Percentiles rank a stretch among this genome's conserved stretches.
phyloP scores from a whole-genome alignment of 1,139 yeast genomes.

The Hyphopichia wangnamkhiaoensis region DNA sequence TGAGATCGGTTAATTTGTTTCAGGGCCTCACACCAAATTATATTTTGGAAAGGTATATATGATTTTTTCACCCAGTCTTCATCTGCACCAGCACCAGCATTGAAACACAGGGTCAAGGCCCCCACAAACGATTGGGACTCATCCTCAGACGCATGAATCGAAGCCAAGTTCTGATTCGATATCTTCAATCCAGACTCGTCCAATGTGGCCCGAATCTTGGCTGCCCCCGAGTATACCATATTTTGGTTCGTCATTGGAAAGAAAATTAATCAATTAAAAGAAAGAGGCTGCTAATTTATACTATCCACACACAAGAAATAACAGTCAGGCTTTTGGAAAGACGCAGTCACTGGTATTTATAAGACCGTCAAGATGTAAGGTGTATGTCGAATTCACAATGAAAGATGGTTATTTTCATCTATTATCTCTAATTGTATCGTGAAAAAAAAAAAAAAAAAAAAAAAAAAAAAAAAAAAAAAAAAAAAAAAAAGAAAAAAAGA shows the following conservation, averaged over 20 bases:
- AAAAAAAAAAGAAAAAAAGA: too few relatives aligned
- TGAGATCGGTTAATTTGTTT: background rate
- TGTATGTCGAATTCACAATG: too few relatives aligned
- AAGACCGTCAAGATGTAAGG: too few relatives aligned
- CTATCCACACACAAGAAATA: too few relatives aligned
- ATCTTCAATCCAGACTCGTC: slow-evolving; percentile 12
- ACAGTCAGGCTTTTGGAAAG: too few relatives aligned
- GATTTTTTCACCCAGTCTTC: slow-evolving; percentile 2
- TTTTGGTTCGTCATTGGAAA: slow-evolving; percentile 12
- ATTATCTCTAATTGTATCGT: too few relatives aligned
- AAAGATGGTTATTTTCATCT: too few relatives aligned
- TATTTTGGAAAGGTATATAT: slow-evolving; percentile 24
- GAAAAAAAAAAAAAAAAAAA: too few relatives aligned
- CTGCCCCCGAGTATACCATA: slow-evolving; percentile 11
- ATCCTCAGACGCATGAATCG: slow-evolving; percentile 5
- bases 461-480: too few relatives aligned
- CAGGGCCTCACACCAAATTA: slow-evolving; percentile 27
- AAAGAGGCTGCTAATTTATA: too few relatives aligned
- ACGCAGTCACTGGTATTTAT: too few relatives aligned
- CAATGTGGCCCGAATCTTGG: slow-evolving; percentile 8
- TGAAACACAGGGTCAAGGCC: slow-evolving; percentile 1
- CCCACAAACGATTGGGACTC: background rate
- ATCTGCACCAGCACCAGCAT: slow-evolving; percentile 2
- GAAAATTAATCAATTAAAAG: too few relatives aligned
- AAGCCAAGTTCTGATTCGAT: slow-evolving; percentile 12